Conservation (phyloP, 805 yeast genomes). For the Tanozyma kutaoensis region DNA sequence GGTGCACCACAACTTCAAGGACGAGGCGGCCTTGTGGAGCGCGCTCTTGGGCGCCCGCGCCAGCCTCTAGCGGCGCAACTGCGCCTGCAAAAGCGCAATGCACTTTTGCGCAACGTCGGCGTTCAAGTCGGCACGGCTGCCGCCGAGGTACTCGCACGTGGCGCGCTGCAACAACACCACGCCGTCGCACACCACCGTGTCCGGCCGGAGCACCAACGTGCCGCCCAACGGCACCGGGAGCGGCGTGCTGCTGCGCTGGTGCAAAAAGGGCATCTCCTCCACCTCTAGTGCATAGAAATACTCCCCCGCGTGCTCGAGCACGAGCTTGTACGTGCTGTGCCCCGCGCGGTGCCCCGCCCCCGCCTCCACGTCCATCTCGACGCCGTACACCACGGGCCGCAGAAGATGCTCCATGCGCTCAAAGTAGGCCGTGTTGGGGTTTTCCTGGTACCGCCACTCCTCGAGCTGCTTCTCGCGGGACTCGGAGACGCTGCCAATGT, state of each 20-base stretch:
- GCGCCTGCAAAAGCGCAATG: conserved; percentile 1
- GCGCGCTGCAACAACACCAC: conserved; percentile 21
- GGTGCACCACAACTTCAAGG: conserved; percentile 71
- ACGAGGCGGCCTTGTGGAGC: conserved; percentile 70
- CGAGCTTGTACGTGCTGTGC: conserved; percentile 32
- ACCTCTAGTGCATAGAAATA: conserved; percentile 45
- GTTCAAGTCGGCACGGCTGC: conserved; percentile 16
- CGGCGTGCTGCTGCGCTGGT: conserved; percentile 12
- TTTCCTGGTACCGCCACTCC: conserved; percentile 34
- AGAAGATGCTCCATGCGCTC: conserved; percentile 38
- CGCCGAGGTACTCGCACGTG: conserved; percentile 19
- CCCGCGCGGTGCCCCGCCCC: background rate
- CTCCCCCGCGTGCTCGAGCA: conserved; percentile 44
- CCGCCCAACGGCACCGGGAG: conserved; percentile 41
- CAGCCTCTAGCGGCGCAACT: too few species aligned
- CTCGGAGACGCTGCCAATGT: conserved; percentile 37
- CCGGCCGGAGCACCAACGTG: conserved; percentile 35
- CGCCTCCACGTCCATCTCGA: conserved; percentile 26
- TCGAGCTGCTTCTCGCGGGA: conserved; percentile 43
- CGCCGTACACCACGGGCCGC: conserved; percentile 25
- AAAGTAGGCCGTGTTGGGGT: conserved; percentile 45
- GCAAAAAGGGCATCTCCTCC: conserved; percentile 37
- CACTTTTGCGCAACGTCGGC: conserved; percentile 14
- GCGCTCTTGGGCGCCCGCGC: too few species aligned
- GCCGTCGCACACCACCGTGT: conserved; percentile 35